Evolutionary conservation across 1,284 basidiomycete species (phyloP).

Genomic region (Xerocomus cyaneibrunnescens): DNA sequence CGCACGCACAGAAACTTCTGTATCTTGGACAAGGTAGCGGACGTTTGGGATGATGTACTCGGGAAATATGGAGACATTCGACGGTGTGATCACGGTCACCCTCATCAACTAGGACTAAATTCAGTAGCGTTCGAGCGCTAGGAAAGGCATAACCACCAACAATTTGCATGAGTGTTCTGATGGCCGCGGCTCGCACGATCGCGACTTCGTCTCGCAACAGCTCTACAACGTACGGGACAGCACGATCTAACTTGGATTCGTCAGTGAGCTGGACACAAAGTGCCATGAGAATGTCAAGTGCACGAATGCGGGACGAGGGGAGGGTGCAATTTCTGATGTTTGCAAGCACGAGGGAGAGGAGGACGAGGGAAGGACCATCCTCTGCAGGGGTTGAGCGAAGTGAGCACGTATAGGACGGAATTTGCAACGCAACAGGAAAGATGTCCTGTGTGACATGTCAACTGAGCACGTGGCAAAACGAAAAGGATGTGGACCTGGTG

Average conservation of each 20-base stretch:
- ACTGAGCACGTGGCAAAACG: not conserved
- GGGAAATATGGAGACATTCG: slow-evolving; percentile 85
- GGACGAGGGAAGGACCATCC: slow-evolving; percentile 78
- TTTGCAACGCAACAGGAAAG: slow-evolving; percentile 71
- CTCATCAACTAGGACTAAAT: slow-evolving; percentile 64
- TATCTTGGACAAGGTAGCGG: slow-evolving; percentile 77
- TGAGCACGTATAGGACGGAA: slow-evolving; percentile 66
- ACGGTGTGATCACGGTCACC: slow-evolving; percentile 86
- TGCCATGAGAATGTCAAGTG: slow-evolving; percentile 86
- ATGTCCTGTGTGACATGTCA: slow-evolving; percentile 52
- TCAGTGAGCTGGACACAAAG: slow-evolving; percentile 85
- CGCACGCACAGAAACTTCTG: slow-evolving; percentile 86
- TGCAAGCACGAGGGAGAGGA: slow-evolving; percentile 84
- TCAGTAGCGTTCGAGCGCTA: not conserved
- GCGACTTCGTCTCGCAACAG: slow-evolving; percentile 85
- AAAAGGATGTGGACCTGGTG: slow-evolving; percentile 51
- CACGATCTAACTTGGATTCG: slow-evolving; percentile 93
- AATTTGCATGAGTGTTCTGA: slow-evolving; percentile 82
- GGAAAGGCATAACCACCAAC: slow-evolving; percentile 46
- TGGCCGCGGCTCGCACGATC: slow-evolving; percentile 74
- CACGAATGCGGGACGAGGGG: slow-evolving; percentile 84
- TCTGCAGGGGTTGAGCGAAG: slow-evolving; percentile 59
- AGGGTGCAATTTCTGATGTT: slow-evolving; percentile 89
- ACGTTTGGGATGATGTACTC: slow-evolving; percentile 96
- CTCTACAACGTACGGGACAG: slow-evolving; percentile 91